Conservation (phyloP, 2,329 filamentous ascomycete species). For the Colletotrichum echinochloae region DNA sequence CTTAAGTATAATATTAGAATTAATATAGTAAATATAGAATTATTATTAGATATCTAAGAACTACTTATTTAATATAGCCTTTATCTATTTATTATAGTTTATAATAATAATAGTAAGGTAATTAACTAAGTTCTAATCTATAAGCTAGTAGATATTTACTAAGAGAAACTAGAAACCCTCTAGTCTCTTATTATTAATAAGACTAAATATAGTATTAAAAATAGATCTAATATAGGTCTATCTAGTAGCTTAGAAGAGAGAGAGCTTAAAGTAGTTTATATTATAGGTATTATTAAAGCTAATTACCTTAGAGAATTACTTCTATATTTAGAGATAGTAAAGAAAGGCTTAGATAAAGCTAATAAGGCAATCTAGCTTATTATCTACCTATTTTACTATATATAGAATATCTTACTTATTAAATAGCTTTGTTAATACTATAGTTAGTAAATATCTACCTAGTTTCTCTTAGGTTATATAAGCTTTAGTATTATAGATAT, state of each 20-base stretch:
- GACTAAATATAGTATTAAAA: too few species aligned
- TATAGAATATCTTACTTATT: slow-evolving; percentile 42
- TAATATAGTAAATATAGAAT: neutral
- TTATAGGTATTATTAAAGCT: neutral
- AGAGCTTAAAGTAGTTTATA: too few species aligned
- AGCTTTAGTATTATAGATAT: slow-evolving; percentile 40
- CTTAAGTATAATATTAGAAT: neutral
- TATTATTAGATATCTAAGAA: neutral
- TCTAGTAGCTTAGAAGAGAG: too few species aligned
- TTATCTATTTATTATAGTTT: neutral
- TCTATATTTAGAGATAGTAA: slow-evolving; percentile 37
- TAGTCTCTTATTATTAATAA: too few species aligned
- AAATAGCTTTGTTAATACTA: too few species aligned
- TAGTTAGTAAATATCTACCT: neutral
- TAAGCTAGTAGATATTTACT: too few species aligned
- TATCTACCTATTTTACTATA: slow-evolving; percentile 36
- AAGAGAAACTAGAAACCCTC: too few species aligned
- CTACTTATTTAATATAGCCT: neutral
- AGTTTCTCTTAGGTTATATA: neutral
- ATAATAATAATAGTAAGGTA: neutral
- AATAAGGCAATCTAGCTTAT: slow-evolving; percentile 39
- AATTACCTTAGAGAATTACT: slow-evolving; percentile 32
- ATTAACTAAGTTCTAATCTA: too few species aligned
- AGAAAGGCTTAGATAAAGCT: slow-evolving; percentile 40
- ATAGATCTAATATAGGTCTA: too few species aligned